Evolutionary conservation across 345 rosid genomes (phyloP).

Genomic region (Citrus australasica): DNA sequence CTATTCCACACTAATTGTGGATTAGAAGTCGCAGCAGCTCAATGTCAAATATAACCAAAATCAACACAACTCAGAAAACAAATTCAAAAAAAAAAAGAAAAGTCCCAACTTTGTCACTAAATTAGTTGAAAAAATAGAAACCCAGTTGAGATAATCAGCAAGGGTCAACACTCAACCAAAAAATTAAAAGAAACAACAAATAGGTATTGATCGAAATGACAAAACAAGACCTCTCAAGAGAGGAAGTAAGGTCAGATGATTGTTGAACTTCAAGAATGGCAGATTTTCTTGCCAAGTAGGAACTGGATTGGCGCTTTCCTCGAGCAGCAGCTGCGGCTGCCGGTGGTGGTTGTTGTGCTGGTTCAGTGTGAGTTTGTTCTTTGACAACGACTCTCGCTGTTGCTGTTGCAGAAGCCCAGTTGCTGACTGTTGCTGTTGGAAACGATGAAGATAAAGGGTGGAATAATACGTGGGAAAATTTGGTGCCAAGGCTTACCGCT

Average conservation of each 20-base stretch:
- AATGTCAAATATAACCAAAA: not conserved
- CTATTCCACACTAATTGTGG: not conserved
- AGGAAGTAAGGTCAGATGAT: conserved; percentile 51
- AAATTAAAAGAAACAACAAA: not conserved
- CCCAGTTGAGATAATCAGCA: not conserved
- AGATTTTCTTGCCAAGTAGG: conserved; percentile 58
- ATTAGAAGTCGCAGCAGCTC: not conserved
- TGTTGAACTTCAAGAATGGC: conserved; percentile 58
- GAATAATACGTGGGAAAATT: conserved; percentile 23
- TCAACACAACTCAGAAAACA: not conserved
- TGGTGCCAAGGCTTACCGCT: conserved; percentile 21
- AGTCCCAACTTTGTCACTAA: not conserved
- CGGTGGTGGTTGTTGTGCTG: conserved; percentile 9
- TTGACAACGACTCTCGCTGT: conserved; percentile 10
- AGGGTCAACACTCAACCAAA: not conserved
- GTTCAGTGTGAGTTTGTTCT: conserved; percentile 17
- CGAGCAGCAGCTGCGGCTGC: conserved; percentile 5
- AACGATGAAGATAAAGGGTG: conserved; percentile 13
- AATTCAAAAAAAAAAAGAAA: too few species aligned
- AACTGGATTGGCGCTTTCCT: conserved; percentile 44
- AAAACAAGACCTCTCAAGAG: conserved; percentile 52
- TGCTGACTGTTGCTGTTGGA: conserved; percentile 16
- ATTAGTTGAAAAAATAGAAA: not conserved
- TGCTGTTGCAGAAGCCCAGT: conserved; percentile 10
- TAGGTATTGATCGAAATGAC: not conserved